Percentiles rank a stretch among this genome's conserved stretches.
These are phyloP conservation scores for Collybia sp. DNA, from an alignment of 768 basidiomycete species.

Conservation along the genomic window DNA sequence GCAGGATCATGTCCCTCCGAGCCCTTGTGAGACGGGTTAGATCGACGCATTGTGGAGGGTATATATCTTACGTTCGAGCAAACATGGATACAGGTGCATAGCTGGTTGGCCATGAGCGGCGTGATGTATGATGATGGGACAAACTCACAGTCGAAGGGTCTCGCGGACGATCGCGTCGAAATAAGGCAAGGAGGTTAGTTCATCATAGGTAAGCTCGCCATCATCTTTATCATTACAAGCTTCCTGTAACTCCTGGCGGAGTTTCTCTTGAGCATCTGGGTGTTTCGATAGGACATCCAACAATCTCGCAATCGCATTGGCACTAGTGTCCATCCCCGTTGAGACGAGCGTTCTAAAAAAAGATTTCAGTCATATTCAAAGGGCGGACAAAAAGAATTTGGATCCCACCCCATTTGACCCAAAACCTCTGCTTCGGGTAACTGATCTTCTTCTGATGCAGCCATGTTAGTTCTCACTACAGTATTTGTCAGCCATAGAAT, in stretches of 20 bases:
- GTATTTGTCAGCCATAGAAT: background rate
- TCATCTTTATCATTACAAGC: conserved; percentile 6
- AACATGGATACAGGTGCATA: conserved; percentile 15
- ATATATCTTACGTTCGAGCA: conserved; percentile 17
- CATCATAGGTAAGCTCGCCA: conserved; percentile 18
- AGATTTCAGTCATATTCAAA: background rate
- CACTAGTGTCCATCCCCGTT: conserved; percentile 29
- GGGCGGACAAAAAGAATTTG: background rate
- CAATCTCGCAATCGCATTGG: conserved; percentile 21
- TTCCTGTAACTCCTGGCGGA: conserved; percentile 21
- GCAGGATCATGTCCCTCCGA: conserved; percentile 24
- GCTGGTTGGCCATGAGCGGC: conserved; percentile 1
- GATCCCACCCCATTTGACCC: conserved; percentile 11
- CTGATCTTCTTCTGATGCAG: conserved; percentile 19
- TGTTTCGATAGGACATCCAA: conserved; percentile 21
- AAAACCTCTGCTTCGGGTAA: conserved; percentile 22
- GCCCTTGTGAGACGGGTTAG: conserved; percentile 6
- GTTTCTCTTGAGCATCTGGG: conserved; percentile 25
- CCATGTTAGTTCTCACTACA: conserved; percentile 25
- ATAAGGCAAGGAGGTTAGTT: conserved; percentile 21
- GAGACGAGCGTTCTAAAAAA: conserved; percentile 22
- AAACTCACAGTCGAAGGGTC: conserved; percentile 25
- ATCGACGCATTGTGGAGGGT: background rate
- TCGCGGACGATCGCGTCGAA: conserved; percentile 31
- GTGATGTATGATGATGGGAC: background rate